Conservation (phyloP, 805 yeast species). For the Candida orba region DNA sequence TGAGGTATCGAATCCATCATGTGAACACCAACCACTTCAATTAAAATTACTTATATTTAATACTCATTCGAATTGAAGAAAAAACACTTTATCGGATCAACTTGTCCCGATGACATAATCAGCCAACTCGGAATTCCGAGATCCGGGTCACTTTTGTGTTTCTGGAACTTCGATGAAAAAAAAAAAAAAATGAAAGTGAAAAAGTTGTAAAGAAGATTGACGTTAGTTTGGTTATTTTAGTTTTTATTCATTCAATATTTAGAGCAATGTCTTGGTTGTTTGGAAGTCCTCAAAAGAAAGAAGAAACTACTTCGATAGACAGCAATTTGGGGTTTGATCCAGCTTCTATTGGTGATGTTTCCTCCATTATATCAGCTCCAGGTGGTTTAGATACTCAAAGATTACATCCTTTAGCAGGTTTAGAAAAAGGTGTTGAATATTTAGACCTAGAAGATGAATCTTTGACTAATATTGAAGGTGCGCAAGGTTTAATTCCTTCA, state of each 20-base stretch:
- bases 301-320: slow-evolving; percentile 15
- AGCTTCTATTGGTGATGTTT: slow-evolving; percentile 52
- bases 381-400: slow-evolving; percentile 60
- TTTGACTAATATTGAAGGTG: slow-evolving; percentile 70
- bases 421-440: slow-evolving; percentile 84
- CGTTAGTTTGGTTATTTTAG: too few relatives aligned
- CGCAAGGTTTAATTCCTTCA: slow-evolving; percentile 88
- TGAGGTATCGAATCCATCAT: neutral
- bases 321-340: slow-evolving; percentile 54
- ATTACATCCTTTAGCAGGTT: slow-evolving; percentile 89
- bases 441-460: slow-evolving; percentile 84
- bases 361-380: slow-evolving; percentile 52
- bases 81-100: neutral
- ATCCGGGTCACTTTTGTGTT: neutral
- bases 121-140: too few relatives aligned
- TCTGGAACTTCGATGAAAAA: neutral
- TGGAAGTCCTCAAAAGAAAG: slow-evolving; percentile 21
- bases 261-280: slow-evolving; percentile 25
- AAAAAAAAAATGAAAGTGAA: slow-evolving; percentile 1
- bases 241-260: neutral
- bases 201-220: slow-evolving; percentile 1
- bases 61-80: neutral
- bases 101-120: neutral
- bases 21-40: too few relatives aligned
- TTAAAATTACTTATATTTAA: too few relatives aligned